These are phyloP conservation scores for Coemansia sp. DNA, from an alignment of 192 early-diverging fungal species.

Conservation along the genomic window DNA sequence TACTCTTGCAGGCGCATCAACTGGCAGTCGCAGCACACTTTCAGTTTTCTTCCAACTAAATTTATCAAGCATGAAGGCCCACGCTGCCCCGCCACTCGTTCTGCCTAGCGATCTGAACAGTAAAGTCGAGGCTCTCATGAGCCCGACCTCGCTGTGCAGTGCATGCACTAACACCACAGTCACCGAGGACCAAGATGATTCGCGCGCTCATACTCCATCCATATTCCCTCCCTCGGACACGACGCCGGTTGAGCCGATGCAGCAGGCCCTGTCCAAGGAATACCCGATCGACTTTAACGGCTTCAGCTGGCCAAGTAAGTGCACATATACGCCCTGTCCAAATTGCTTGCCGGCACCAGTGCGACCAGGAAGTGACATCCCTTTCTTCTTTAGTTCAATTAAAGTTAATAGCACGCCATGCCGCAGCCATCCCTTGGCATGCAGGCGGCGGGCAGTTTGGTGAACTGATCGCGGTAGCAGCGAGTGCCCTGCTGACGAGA, in stretches of 20 bases:
- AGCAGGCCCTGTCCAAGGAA: neutral
- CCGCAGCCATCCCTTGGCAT: neutral
- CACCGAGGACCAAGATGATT: constrained; percentile 1
- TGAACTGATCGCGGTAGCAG: neutral
- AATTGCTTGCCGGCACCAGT: no score
- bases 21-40: neutral
- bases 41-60: neutral
- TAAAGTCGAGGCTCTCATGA: constrained; percentile 4
- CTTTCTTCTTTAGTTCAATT: no score
- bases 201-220: constrained; percentile 42
- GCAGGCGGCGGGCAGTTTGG: neutral
- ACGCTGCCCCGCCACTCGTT: neutral
- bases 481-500: neutral
- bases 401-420: no score
- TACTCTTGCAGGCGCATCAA: neutral
- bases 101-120: constrained; percentile 1
- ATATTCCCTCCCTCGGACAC: constrained; percentile 26
- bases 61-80: neutral
- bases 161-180: constrained; percentile 1
- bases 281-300: constrained; percentile 63
- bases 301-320: constrained; percentile 80
- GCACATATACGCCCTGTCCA: no score
- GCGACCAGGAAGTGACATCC: no score
- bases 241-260: neutral
- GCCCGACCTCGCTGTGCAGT: constrained; percentile 5